Evolutionary conservation across 2,329 filamentous ascomycete species (phyloP), one percentile per base, ranked within the genome.

Genomic region (Fusarium devonianum): DNA sequence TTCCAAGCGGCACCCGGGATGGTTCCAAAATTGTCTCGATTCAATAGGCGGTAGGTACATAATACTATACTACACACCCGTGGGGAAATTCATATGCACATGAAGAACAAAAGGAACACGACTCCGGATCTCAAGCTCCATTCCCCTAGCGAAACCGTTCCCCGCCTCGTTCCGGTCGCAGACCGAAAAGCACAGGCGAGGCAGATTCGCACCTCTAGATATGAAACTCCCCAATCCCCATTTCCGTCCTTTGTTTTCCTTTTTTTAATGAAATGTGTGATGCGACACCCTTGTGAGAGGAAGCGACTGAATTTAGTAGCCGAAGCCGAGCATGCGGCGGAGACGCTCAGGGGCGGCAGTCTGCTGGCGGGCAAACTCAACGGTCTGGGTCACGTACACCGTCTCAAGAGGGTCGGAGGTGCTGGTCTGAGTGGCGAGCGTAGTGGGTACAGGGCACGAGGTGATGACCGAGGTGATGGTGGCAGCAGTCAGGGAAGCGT

Each of bases 371-470:
- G 47, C 42, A 9, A 43, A 39, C 35, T 65, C 53, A 10, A 63
- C 48, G 0, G 58, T 60, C n/a, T 50, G 44, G 23, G 62, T 64
- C 41, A 63, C 62, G 16, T 64, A 65, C 13, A 65, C 62, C 8
- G 62, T 64, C 49, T 64, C 62, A 12, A 62, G 55, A 29, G 54
- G 49, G 21, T 42, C 56, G 21, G 28, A 42, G 28, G 55, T 52
- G 30, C 49, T 49, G n/a, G 62, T 50, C 16, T 45, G 35, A 4
- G 56, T 61, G 14, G 62, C 58, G 41, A 65, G 43, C 7, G 60
- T 65, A 7, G 58, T 65, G 28, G 57, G 50, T 6, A 39, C 40
- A 16, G 54, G 55, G 41, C 56, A 63, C 9, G 51, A 39, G 13
- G 58, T 52, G 28, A 59, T 32, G 21, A 57, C 34, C 6, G 57